Evolutionary conservation across 2,329 filamentous ascomycete species (phyloP), one percentile per base, ranked within the genome.

Genomic region (Simplicillium aogashimaense): DNA sequence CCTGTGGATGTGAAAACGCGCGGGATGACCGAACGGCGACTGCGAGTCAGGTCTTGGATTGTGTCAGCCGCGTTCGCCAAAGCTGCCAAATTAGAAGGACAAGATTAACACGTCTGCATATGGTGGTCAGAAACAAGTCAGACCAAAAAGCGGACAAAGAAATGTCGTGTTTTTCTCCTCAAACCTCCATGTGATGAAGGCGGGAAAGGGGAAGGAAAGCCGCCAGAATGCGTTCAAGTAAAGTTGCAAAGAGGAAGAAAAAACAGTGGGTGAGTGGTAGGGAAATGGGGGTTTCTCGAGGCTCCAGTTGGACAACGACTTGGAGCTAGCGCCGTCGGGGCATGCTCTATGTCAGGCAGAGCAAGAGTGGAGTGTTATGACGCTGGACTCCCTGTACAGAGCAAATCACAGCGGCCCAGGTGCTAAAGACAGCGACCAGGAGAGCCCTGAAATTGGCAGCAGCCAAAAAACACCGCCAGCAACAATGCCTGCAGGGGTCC

Each of bases 341-440:
- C 36, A 14, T 29, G 36, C 40, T 42, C 38, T 42, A 42, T 42
- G 40, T 42, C 36, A 42, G 31, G 30, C 31, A n/a, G 7, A 17
- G 35, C 35, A 41, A 33, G 20, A 32, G 40, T 31, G 29, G 35
- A 37, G 39, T 35, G 29, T n/a, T 7, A 15, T 7, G 29, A 28
- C 29, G 29, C 35, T 37, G 35, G 18, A 15, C 33, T 31, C 14
- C 30, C 34, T 37, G 39, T 35, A 41, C 29, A 34, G 31, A 9
- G 20, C 20, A 25, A 25, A 25, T 25, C 20, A 25, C 20, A 25
- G 20, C 20, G 20, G 20, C 20, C 20, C 20, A 25, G 20, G 20
- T 25, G 20, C 20, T 25, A 38, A 46, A 29, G 29, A 38, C 42
- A 40, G 37, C 40, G 20, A 25, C 20, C 20, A 9, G 9, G 20